Conservation (phyloP, 768 basidiomycete species). For the Termitomyces sp. region DNA sequence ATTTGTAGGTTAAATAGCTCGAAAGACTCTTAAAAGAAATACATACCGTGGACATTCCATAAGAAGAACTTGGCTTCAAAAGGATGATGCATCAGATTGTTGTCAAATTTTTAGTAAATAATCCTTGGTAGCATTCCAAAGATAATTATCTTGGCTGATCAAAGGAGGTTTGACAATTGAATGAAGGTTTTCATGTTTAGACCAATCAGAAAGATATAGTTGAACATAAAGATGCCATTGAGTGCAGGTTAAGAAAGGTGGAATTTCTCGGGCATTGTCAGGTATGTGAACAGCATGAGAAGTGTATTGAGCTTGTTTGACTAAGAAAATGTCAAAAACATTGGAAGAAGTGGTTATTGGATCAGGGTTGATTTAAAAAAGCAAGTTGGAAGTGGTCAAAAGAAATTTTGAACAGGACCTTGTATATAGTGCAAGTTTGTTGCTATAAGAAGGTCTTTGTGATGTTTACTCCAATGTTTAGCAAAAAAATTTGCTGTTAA, state of each 20-base stretch:
- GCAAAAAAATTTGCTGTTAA: background rate
- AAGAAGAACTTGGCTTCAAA: background rate
- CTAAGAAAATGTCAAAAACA: background rate
- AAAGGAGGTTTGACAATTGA: too few relatives aligned
- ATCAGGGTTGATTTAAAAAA: background rate
- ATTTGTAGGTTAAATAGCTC: too few relatives aligned
- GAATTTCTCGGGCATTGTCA: background rate
- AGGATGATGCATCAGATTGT: background rate
- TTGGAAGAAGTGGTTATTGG: background rate
- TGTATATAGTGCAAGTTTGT: background rate
- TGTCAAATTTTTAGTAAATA: background rate
- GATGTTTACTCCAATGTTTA: too few relatives aligned
- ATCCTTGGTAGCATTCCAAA: background rate
- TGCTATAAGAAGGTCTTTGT: background rate
- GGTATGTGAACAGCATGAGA: background rate
- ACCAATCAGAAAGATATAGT: background rate
- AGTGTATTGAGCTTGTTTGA: background rate
- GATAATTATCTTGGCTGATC: background rate
- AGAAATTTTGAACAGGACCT: background rate
- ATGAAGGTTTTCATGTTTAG: background rate
- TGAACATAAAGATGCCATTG: background rate
- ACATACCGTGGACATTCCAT: background rate
- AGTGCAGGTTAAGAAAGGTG: background rate
- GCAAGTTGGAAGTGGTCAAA: background rate
- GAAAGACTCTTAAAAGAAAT: too few relatives aligned